Base-by-base conservation (phyloP, 495 filamentous ascomycete genomes). In the Penicillium pancosmium region DNA sequence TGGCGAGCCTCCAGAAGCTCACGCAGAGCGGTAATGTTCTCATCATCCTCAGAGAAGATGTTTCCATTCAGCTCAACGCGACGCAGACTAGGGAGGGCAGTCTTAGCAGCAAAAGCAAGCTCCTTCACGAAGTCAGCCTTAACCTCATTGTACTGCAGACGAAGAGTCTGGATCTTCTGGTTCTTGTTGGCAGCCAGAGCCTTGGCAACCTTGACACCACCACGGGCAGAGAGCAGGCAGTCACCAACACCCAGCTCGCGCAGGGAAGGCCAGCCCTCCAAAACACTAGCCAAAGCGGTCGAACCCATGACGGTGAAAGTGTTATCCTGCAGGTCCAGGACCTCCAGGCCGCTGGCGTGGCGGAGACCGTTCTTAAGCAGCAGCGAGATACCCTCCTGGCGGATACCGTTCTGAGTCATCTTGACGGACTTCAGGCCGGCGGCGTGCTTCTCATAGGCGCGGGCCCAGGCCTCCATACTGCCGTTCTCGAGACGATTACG, bases 391-490 rank as follows among this genome's bases (percentile, higher is more conserved):
- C 94, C 94, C 75, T 97, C 91, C 68, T 93, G 91, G 34, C 94
- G 84, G 60, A 98, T 98, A 49, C 95, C 94, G 73, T 98, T 98
- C 73, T 98, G 94, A 36, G 94, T 92, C 94, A 98, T 97, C 83
- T 93, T 96, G 54, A 98, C 85, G 51, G 86, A 86, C 72, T 87
- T 89, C 33, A 98, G 80, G 15, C 78, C 77, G 27, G 83, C 84
- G 46, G 83, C 86, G 72, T 98, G 91, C 54, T 91, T 88, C 63
- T 84, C 83, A 67, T 91, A 96, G 0, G 90, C 83, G 66, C 86
- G 87, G 34, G 93, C 91, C 95, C 95, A 98, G 0, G 94, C 92
- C 16, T 82, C 85, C 95, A 98, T 98, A 61, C 87, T 91, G 51
- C 93, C 95, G 70, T 91, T 97, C 77, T 98, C 94, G 63, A 98